Conservation (phyloP, 306 rosid species). For the Lotus japonicus region DNA sequence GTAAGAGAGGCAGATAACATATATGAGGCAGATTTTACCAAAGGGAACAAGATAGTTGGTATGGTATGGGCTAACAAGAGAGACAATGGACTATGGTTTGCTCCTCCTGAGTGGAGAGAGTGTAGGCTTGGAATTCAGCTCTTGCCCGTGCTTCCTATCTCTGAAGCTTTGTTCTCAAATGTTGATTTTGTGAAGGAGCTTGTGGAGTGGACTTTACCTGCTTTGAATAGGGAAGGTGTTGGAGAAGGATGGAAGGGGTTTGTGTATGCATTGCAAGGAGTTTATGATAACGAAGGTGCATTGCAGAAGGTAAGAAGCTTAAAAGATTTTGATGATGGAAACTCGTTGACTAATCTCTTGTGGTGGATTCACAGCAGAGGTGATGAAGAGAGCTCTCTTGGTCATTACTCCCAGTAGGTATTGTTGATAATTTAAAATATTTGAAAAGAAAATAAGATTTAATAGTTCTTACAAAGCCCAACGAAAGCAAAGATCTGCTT, state of each 20-base stretch:
- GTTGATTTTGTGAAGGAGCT: conserved; percentile 50
- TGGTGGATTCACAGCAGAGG: conserved; percentile 91
- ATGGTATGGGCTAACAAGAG: conserved; percentile 78
- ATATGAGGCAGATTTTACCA: conserved; percentile 46
- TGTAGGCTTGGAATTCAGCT: conserved; percentile 80
- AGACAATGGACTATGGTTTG: conserved; percentile 81
- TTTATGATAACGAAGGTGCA: conserved; percentile 50
- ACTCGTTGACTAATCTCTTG: conserved; percentile 57
- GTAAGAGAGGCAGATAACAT: conserved; percentile 36
- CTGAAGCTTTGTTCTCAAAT: conserved; percentile 32
- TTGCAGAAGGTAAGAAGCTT: conserved; percentile 39
- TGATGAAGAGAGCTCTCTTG: neutral
- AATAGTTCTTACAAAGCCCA: too few species aligned
- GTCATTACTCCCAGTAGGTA: too few species aligned
- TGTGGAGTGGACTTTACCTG: conserved; percentile 70
- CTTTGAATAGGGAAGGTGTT: conserved; percentile 56
- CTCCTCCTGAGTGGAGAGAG: conserved; percentile 70
- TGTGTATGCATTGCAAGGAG: conserved; percentile 59
- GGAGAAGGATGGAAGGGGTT: conserved; percentile 87
- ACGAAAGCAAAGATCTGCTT: too few species aligned
- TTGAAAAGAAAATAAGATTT: too few species aligned
- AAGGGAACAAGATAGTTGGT: conserved; percentile 62
- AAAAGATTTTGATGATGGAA: conserved; percentile 70
- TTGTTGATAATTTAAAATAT: too few species aligned
- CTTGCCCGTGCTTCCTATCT: conserved; percentile 46